Base-by-base conservation (phyloP, 2,329 filamentous ascomycete genomes). In the Stagonosporopsis chrysanthemi region DNA sequence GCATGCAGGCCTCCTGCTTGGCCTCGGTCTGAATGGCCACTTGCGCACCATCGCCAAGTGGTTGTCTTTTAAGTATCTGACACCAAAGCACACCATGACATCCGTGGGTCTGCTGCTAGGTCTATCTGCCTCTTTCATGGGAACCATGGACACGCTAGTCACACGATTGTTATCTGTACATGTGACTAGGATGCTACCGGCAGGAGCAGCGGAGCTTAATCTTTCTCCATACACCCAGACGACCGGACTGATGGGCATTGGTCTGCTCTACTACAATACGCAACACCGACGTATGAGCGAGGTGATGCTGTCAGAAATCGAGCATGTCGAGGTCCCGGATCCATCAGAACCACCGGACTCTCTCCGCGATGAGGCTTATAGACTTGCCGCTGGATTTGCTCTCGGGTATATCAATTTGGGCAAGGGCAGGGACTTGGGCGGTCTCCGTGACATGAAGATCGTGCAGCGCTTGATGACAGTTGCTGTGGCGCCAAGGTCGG, bases 11-110 rank as follows among this genome's bases (percentile, higher is more conserved):
- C 95, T 99, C 62, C 79, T 99, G 40, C 83, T 99, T 0, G 95
- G 92, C 4, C 82, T 99, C 4, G 95, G 95, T 3, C 81, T 99
- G 23, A 97, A 97, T 67, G 96, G 95, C 0, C 96, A 99, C 77
- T 81, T 99, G n/a, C 95, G 91, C 66, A 90, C 88, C 7, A 85
- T 99, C 26, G 95, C 95, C 2, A 98, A 98, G 79, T 99, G 95
- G 94, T 89, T 99, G 40, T 94, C 93, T 8, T 99, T 98, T 84
- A 98, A 97, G 72, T 99, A 99, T 67, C 81, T 99, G n/a, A 99
- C 95, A 0, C 94, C 95, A 1, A 99, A 99, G 71, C 96, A 99
- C 76, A 96, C 93, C 24, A 99, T 99, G 95, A 98, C 95, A 23
- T 98, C 95, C 0, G 94, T 99, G 52, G 95, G 95, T 9, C 82